Conservation (phyloP, 441 rosid genomes). For the Gossypium davidsonii region DNA sequence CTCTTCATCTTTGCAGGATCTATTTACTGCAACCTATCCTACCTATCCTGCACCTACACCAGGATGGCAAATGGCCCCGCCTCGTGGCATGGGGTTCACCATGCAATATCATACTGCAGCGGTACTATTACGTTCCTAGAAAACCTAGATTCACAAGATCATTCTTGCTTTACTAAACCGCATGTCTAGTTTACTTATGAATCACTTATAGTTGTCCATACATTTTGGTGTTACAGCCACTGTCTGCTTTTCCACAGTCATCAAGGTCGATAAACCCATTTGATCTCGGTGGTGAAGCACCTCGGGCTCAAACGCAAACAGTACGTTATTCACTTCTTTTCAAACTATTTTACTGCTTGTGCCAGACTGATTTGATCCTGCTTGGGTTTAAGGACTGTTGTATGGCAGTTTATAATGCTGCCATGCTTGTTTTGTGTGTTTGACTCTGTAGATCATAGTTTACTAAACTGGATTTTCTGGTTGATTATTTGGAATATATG, state of each 20-base stretch:
- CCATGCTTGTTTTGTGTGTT: not conserved
- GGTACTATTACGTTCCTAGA: conserved; percentile 34
- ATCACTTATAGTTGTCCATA: conserved; percentile 7
- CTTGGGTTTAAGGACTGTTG: not conserved
- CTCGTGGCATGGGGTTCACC: conserved; percentile 51
- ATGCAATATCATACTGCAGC: conserved; percentile 53
- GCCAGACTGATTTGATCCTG: not conserved
- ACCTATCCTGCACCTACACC: conserved; percentile 43
- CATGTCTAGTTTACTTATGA: conserved; percentile 9
- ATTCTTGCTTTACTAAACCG: conserved; percentile 9
- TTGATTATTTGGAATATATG: not conserved
- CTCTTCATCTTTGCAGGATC: conserved; percentile 49
- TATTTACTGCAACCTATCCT: conserved; percentile 57
- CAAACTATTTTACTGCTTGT: not conserved
- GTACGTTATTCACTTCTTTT: conserved; percentile 38
- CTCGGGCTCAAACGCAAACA: conserved; percentile 39
- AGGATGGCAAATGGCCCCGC: conserved; percentile 74
- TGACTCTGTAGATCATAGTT: not conserved
- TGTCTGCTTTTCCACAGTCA: conserved; percentile 44
- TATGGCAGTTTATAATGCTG: not conserved
- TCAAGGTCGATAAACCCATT: conserved; percentile 75
- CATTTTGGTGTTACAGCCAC: conserved; percentile 39
- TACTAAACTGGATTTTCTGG: not conserved
- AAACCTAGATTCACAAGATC: not conserved
- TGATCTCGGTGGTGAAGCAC: conserved; percentile 49